Percentiles rank a stretch among this genome's conserved stretches.
These are phyloP conservation scores for Chamaenerion angustifolium DNA, from an alignment of 345 rosid genomes.

Conservation along the genomic window DNA sequence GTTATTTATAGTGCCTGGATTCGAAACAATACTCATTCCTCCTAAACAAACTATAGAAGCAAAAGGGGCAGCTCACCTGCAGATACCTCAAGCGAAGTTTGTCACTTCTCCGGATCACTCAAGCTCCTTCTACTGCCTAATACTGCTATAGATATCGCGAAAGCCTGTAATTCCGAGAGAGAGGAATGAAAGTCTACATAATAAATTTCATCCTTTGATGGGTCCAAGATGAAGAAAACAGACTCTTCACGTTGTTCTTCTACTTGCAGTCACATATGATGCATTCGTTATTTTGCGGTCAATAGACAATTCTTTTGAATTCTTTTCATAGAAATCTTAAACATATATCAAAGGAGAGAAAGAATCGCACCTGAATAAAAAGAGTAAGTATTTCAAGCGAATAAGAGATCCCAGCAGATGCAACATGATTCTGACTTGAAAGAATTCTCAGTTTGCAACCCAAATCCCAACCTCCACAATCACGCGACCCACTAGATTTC, in stretches of 20 bases:
- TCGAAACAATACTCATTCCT: too few species aligned
- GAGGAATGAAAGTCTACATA: conserved; percentile 67
- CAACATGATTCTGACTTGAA: conserved; percentile 21
- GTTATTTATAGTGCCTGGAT: too few species aligned
- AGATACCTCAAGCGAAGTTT: too few species aligned
- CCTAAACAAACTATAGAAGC: too few species aligned
- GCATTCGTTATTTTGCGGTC: not conserved
- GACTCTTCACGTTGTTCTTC: conserved; percentile 33
- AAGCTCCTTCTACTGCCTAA: conserved; percentile 30
- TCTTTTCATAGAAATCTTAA: not conserved
- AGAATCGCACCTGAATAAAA: conserved; percentile 7
- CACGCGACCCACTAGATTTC: conserved; percentile 88
- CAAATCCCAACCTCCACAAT: conserved; percentile 98
- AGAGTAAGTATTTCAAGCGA: conserved; percentile 12
- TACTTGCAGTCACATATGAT: conserved; percentile 26
- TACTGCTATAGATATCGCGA: conserved; percentile 64
- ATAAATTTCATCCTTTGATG: conserved; percentile 61
- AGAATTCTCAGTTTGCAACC: conserved; percentile 70
- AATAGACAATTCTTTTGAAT: not conserved
- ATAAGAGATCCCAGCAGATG: not conserved
- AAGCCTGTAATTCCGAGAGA: conserved; percentile 67
- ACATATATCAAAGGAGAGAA: not conserved
- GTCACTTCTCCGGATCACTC: too few species aligned
- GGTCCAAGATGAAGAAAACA: conserved; percentile 40
- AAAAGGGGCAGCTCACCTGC: too few species aligned